These are phyloP conservation scores for Fusarium xylarioides DNA, from an alignment of 2,329 filamentous ascomycete species.

Conservation along the genomic window DNA sequence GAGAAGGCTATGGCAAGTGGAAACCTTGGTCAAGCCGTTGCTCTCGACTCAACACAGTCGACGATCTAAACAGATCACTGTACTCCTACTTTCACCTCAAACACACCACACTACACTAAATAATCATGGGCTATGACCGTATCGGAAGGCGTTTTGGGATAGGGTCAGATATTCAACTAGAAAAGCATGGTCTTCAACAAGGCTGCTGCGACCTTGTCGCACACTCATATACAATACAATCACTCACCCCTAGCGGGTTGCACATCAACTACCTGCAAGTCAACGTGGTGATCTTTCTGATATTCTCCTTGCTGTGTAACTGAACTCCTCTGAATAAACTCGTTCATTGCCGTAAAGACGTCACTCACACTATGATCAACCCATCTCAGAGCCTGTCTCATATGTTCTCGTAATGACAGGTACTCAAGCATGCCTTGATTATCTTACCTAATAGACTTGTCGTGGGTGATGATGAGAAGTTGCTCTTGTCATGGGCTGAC, in stretches of 20 bases:
- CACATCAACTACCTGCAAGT: slow-evolving; percentile 1
- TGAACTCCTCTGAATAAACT: not conserved
- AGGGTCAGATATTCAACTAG: slow-evolving; percentile 42
- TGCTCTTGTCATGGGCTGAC: not conserved
- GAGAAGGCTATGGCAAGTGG: slow-evolving; percentile 50
- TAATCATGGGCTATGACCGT: slow-evolving; percentile 40
- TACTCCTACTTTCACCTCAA: slow-evolving; percentile 15
- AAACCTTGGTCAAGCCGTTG: slow-evolving; percentile 52
- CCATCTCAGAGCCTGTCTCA: not conserved
- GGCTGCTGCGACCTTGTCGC: slow-evolving; percentile 24
- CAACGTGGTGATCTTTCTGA: not conserved
- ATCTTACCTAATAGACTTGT: not conserved
- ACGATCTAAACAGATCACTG: slow-evolving; percentile 26
- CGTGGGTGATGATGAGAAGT: not conserved
- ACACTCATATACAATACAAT: slow-evolving; percentile 26
- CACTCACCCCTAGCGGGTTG: slow-evolving; percentile 13
- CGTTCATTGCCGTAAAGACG: not conserved
- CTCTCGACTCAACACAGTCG: slow-evolving; percentile 46
- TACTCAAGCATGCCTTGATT: not conserved
- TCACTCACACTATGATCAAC: not conserved
- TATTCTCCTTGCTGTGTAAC: slow-evolving; percentile 5
- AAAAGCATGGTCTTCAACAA: slow-evolving; percentile 45
- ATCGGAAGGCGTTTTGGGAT: slow-evolving; percentile 42
- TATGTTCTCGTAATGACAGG: not conserved
- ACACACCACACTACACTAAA: slow-evolving; percentile 27